A percentile compares a stretch with the other conserved stretches of the same genome.
These are phyloP conservation scores for Phytopythium oedochilum DNA, from an alignment of 352 stramenopile species.

Conservation along the genomic window DNA sequence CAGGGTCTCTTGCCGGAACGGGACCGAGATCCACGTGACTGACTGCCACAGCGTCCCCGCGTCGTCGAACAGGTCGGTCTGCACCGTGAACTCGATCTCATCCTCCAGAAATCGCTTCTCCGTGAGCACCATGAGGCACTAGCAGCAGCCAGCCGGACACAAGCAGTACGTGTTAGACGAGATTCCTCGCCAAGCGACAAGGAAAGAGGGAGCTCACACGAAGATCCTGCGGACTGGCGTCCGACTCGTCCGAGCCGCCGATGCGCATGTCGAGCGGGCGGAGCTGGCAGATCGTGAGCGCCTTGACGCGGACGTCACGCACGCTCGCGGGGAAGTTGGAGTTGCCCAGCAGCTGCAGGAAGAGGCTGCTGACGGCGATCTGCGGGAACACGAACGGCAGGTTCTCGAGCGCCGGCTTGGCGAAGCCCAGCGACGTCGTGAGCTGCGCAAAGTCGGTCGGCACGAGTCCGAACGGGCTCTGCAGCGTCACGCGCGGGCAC, in stretches of 20 bases:
- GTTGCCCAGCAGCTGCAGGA: conserved; percentile 78
- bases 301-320: conserved; percentile 46
- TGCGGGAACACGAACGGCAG: conserved; percentile 79
- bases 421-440: conserved; percentile 67
- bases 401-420: conserved; percentile 56
- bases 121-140: conserved; percentile 76
- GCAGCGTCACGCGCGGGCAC: conserved; percentile 72
- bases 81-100: conserved; percentile 68
- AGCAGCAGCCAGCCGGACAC: background rate
- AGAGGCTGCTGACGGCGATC: conserved; percentile 48
- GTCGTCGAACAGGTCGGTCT: conserved; percentile 73
- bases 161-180: too few species aligned
- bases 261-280: conserved; percentile 69
- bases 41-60: conserved; percentile 77
- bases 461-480: conserved; percentile 64
- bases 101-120: conserved; percentile 68
- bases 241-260: conserved; percentile 24
- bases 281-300: conserved; percentile 72
- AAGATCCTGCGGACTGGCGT: conserved; percentile 21
- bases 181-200: too few species aligned
- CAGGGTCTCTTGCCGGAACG: conserved; percentile 56
- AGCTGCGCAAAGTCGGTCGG: conserved; percentile 78
- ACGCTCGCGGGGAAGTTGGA: conserved; percentile 73
- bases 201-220: conserved; percentile 22
- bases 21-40: conserved; percentile 51